phyloP scores from a whole-genome alignment of 2,329 filamentous ascomycete genomes.

The Pseudogymnoascus sp. region DNA sequence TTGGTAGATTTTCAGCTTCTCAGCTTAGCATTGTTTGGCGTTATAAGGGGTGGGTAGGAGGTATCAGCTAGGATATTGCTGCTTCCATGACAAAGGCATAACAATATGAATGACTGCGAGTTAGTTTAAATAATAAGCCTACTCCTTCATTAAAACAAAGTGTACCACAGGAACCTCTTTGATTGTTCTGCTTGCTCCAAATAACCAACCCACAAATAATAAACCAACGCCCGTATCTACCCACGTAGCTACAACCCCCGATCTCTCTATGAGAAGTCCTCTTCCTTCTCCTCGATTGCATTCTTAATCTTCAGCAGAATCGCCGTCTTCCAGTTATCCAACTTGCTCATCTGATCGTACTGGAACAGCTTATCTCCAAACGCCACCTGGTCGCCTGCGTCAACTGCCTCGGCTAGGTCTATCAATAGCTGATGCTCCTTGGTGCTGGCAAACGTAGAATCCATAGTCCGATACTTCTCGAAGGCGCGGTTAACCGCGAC shows the following conservation, averaged over 20 bases:
- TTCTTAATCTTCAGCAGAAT: slow-evolving; percentile 77
- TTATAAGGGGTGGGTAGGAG: not conserved
- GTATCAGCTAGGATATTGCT: not conserved
- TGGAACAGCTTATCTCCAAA: slow-evolving; percentile 84
- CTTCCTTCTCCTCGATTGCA: slow-evolving; percentile 63
- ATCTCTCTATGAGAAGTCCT: slow-evolving; percentile 57
- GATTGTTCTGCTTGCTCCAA: slow-evolving; percentile 8
- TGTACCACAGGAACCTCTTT: not conserved
- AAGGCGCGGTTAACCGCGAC: slow-evolving; percentile 74
- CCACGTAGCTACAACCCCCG: not conserved
- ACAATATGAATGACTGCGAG: slow-evolving; percentile 2
- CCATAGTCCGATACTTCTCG: slow-evolving; percentile 72
- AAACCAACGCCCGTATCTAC: slow-evolving; percentile 2
- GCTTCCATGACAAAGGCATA: slow-evolving; percentile 1
- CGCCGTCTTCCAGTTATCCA: slow-evolving; percentile 96
- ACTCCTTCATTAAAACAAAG: slow-evolving; percentile 1
- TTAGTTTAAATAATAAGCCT: slow-evolving; percentile 8
- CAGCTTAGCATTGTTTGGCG: slow-evolving; percentile 7
- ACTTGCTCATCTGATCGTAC: slow-evolving; percentile 84
- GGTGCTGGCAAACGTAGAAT: slow-evolving; percentile 67
- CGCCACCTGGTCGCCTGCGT: slow-evolving; percentile 69
- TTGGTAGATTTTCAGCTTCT: not conserved
- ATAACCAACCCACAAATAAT: slow-evolving; percentile 27
- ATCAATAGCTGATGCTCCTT: slow-evolving; percentile 74
- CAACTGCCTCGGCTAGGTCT: slow-evolving; percentile 68